Evolutionary conservation across 768 basidiomycete genomes (phyloP).

Genomic region (Trichaptum fuscoviolaceum): DNA sequence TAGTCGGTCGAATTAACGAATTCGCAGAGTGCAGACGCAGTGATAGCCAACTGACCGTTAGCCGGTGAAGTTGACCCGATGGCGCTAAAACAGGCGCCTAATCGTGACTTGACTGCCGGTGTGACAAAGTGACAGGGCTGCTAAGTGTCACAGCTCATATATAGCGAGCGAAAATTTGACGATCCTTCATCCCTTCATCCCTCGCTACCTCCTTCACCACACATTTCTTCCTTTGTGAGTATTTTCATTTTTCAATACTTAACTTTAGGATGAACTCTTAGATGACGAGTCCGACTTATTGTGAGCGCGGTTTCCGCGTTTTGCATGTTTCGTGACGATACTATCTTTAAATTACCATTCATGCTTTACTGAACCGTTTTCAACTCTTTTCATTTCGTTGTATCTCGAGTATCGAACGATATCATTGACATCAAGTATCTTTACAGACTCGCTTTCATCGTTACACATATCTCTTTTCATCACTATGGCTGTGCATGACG

Average conservation of each 20-base stretch:
- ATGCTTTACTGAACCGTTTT: conserved; percentile 75
- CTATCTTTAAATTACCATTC: conserved; percentile 73
- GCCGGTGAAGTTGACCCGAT: no score
- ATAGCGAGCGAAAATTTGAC: background rate
- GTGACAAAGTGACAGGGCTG: no score
- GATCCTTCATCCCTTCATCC: background rate
- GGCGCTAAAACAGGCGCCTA: no score
- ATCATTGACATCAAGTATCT: conserved; percentile 9
- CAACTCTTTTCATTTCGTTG: conserved; percentile 13
- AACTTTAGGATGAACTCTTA: conserved; percentile 41
- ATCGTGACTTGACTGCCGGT: no score
- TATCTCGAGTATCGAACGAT: conserved; percentile 15
- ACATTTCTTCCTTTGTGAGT: background rate
- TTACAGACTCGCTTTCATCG: conserved; percentile 14
- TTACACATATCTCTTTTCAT: conserved; percentile 7
- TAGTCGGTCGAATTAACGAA: no score
- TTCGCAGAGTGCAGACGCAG: no score
- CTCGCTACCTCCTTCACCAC: background rate
- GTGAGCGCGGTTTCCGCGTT: conserved; percentile 56
- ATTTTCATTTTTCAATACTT: background rate
- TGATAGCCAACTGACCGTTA: no score
- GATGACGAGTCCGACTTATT: conserved; percentile 82
- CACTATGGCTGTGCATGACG: conserved; percentile 37
- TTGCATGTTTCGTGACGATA: conserved; percentile 54
- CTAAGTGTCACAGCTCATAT: no score